Evolutionary conservation across 495 filamentous ascomycete genomes (phyloP).

Genomic region (Aspergillus nidulans): DNA sequence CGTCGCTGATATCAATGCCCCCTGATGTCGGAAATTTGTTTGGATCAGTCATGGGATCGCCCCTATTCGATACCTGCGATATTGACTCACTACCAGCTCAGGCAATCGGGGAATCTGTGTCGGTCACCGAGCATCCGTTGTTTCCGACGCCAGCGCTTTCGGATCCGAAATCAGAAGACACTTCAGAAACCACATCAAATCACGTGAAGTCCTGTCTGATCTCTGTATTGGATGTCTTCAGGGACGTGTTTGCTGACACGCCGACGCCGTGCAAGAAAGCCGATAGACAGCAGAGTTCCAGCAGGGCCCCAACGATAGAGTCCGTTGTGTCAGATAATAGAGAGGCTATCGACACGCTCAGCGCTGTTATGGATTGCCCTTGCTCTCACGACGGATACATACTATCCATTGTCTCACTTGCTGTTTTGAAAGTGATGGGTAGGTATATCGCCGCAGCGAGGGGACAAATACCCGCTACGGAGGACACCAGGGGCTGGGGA

Average conservation of each 20-base stretch:
- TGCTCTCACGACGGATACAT: conserved; percentile 24
- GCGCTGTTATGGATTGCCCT: conserved; percentile 20
- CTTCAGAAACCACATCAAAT: neutral
- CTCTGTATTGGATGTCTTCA: neutral
- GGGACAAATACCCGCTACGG: neutral
- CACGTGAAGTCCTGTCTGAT: neutral
- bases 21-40: neutral
- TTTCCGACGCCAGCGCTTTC: neutral
- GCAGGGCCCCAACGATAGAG: conserved; percentile 11
- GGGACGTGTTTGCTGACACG: neutral
- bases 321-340: conserved; percentile 21
- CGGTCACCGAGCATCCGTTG: neutral
- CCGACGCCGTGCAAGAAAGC: neutral
- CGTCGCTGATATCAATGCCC: neutral
- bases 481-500: neutral
- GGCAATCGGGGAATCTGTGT: neutral
- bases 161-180: neutral
- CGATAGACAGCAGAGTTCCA: neutral
- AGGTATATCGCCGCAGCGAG: conserved; percentile 22
- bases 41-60: neutral
- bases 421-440: conserved; percentile 26
- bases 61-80: neutral
- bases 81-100: neutral
- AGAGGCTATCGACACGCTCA: conserved; percentile 19
- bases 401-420: conserved; percentile 22